Evolutionary conservation across 1,139 yeast species (phyloP).

Genomic region (Hansenula lynferdii): DNA sequence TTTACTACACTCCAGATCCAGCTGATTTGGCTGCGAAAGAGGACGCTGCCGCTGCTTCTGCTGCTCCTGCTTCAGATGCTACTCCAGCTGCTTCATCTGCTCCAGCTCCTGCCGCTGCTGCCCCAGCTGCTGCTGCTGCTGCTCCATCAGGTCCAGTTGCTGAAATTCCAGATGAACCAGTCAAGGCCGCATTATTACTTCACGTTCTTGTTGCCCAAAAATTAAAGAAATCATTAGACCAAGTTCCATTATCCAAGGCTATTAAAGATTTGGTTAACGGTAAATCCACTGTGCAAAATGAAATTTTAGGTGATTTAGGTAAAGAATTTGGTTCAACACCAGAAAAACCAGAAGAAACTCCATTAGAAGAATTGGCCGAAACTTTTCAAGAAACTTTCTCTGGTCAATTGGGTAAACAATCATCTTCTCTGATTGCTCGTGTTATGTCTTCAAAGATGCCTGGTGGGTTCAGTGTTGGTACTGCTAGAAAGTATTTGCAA

Average conservation of each 20-base stretch:
- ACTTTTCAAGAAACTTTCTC: slow-evolving; percentile 85
- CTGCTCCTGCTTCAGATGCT: slow-evolving; percentile 36
- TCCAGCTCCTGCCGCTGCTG: no score
- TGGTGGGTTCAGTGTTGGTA: slow-evolving; percentile 93
- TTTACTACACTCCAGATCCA: slow-evolving; percentile 88
- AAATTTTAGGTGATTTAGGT: slow-evolving; percentile 96
- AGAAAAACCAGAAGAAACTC: slow-evolving; percentile 98
- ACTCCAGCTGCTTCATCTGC: slow-evolving; percentile 44
- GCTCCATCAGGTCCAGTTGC: slow-evolving; percentile 74
- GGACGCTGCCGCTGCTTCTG: slow-evolving; percentile 33
- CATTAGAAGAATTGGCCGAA: slow-evolving; percentile 92
- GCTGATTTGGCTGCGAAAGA: slow-evolving; percentile 36
- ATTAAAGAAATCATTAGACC: slow-evolving; percentile 84
- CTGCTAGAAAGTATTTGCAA: slow-evolving; percentile 88
- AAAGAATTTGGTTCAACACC: slow-evolving; percentile 98
- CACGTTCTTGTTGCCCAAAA: slow-evolving; percentile 95
- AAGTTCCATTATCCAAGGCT: slow-evolving; percentile 85
- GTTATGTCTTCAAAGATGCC: slow-evolving; percentile 97
- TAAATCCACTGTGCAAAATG: slow-evolving; percentile 97
- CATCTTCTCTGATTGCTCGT: slow-evolving; percentile 83
- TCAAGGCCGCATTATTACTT: slow-evolving; percentile 73
- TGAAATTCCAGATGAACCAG: slow-evolving; percentile 84
- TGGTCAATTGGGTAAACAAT: slow-evolving; percentile 91
- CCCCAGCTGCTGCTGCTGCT: no score
- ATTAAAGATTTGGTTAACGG: slow-evolving; percentile 97